These are phyloP conservation scores for Apiospora saccharicola DNA, from an alignment of 2,329 filamentous ascomycete genomes.

Conservation along the genomic window DNA sequence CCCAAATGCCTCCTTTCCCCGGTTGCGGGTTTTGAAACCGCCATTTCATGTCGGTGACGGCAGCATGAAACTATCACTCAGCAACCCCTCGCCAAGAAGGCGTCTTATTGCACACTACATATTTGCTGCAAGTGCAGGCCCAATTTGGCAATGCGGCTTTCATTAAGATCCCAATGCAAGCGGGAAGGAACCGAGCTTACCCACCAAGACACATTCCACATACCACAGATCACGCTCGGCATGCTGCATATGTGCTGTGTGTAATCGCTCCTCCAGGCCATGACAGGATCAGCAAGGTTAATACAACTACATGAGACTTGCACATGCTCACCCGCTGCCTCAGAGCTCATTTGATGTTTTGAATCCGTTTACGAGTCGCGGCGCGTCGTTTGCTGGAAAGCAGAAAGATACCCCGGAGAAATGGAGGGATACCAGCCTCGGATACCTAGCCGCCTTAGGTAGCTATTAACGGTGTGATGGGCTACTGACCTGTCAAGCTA, in stretches of 20 bases:
- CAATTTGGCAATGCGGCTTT: neutral
- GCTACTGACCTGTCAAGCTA: too few species aligned
- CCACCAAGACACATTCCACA: neutral
- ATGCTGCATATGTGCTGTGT: neutral
- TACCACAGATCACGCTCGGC: neutral
- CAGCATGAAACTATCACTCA: neutral
- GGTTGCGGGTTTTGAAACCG: neutral
- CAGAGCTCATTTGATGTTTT: neutral
- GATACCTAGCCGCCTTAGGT: too few species aligned
- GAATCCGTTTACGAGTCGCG: neutral
- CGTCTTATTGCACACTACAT: neutral
- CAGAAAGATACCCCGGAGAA: too few species aligned
- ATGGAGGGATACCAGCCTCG: too few species aligned
- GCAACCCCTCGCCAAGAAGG: neutral
- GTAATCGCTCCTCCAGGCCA: neutral
- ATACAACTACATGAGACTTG: conserved; percentile 5
- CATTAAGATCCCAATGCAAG: neutral
- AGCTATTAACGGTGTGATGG: too few species aligned
- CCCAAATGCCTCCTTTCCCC: neutral
- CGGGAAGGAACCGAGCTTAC: neutral
- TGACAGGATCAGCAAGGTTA: neutral
- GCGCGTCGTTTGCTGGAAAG: neutral
- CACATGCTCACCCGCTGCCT: neutral
- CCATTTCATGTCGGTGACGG: neutral
- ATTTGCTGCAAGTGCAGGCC: neutral